Evolutionary conservation across 345 rosid species (phyloP).

Genomic region (Ailanthus altissimus): DNA sequence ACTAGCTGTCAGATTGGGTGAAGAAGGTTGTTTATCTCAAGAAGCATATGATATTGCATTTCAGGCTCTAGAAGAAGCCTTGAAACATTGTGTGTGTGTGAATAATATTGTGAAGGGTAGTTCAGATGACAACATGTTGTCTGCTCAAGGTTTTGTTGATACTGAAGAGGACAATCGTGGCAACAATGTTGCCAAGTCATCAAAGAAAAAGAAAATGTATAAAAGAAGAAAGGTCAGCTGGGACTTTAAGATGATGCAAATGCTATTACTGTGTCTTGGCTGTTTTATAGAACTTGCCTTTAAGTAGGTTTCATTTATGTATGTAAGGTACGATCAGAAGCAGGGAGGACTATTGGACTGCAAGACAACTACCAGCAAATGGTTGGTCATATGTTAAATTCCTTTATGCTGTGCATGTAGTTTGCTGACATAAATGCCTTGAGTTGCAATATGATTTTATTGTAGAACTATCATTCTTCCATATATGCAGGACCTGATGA

Average conservation of each 20-base stretch:
- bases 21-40: conserved; percentile 43
- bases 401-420: neutral
- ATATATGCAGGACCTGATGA: conserved; percentile 41
- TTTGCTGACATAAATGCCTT: conserved; percentile 6
- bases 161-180: conserved; percentile 29
- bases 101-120: conserved; percentile 35
- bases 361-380: conserved; percentile 45
- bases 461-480: conserved; percentile 7
- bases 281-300: neutral
- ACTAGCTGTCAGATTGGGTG: conserved; percentile 40
- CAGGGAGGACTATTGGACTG: conserved; percentile 35
- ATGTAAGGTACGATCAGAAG: conserved; percentile 38
- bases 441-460: neutral
- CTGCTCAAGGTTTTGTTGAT: conserved; percentile 30
- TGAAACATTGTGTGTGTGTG: conserved; percentile 26
- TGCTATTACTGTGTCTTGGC: neutral
- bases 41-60: conserved; percentile 42
- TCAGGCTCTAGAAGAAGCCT: conserved; percentile 40
- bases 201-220: conserved; percentile 47
- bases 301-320: conserved; percentile 5
- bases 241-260: conserved; percentile 14
- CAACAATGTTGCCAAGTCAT: conserved; percentile 29
- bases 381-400: conserved; percentile 31
- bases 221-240: conserved; percentile 61
- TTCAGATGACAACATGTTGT: conserved; percentile 32